These are phyloP conservation scores for Oldenlandia corymbosa DNA, from an alignment of 257 asterid genomes.

Conservation along the genomic window DNA sequence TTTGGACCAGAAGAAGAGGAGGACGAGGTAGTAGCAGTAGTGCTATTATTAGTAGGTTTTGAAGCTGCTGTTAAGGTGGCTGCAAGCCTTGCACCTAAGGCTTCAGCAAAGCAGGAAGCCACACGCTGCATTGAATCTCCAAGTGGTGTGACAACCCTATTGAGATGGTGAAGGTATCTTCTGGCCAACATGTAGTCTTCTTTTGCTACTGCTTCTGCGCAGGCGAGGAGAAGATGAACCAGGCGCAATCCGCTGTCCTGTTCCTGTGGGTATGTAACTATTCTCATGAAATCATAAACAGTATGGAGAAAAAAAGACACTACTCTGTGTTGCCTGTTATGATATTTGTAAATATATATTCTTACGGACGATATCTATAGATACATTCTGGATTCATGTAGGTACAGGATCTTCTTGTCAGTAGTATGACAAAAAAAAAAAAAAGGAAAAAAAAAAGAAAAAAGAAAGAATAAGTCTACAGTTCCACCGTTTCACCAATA, in stretches of 20 bases:
- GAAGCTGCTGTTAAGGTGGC: slow-evolving; percentile 57
- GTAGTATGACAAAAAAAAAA: too few species aligned
- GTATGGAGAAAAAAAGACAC: neutral
- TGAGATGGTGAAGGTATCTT: slow-evolving; percentile 66
- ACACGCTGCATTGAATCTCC: slow-evolving; percentile 94
- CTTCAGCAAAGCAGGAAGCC: slow-evolving; percentile 72
- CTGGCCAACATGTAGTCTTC: slow-evolving; percentile 82
- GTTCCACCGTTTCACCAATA: too few species aligned
- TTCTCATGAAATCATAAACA: neutral
- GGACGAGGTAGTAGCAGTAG: too few species aligned
- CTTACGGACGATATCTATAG: too few species aligned
- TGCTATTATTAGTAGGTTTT: slow-evolving; percentile 28
- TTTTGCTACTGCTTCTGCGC: slow-evolving; percentile 82
- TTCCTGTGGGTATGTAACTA: slow-evolving; percentile 32
- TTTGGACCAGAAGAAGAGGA: slow-evolving; percentile 22
- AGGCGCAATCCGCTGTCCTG: slow-evolving; percentile 72
- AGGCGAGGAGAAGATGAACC: slow-evolving; percentile 73
- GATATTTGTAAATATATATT: too few species aligned
- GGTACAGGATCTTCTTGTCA: too few species aligned
- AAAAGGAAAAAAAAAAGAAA: too few species aligned
- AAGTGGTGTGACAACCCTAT: slow-evolving; percentile 52
- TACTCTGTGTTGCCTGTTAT: neutral
- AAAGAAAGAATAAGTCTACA: too few species aligned
- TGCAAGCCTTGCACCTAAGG: slow-evolving; percentile 56
- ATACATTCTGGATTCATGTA: too few species aligned